Evolutionary conservation across 2,329 filamentous ascomycete genomes (phyloP).

Genomic region (Phoma sp.): DNA sequence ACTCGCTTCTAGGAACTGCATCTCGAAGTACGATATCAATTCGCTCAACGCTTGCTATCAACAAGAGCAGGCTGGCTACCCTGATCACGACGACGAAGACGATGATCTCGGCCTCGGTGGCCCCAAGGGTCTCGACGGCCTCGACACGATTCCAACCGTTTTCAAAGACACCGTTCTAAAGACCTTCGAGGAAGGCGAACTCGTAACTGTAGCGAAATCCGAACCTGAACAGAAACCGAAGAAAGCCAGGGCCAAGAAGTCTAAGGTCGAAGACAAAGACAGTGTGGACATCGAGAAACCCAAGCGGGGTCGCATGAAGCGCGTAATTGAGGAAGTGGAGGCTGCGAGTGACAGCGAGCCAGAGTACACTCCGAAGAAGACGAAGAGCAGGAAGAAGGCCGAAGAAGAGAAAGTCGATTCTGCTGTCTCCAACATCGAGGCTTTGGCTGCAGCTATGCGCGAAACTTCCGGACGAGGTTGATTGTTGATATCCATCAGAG

Average conservation of each 20-base stretch:
- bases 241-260: conserved; percentile 15
- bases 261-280: conserved; percentile 16
- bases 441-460: too few species aligned
- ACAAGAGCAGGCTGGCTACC: conserved; percentile 35
- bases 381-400: background rate
- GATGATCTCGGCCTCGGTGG: conserved; percentile 34
- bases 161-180: conserved; percentile 67
- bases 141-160: conserved; percentile 65
- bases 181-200: conserved; percentile 56
- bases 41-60: conserved; percentile 65
- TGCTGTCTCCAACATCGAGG: too few species aligned
- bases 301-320: conserved; percentile 20
- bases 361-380: background rate
- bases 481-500: too few species aligned
- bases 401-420: too few species aligned
- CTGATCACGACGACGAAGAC: background rate
- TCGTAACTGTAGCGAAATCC: conserved; percentile 2
- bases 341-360: background rate
- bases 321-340: background rate
- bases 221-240: conserved; percentile 1
- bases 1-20: conserved; percentile 68
- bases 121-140: conserved; percentile 77
- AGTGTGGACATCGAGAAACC: conserved; percentile 3
- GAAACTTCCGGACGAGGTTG: too few species aligned
- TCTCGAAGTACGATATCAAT: conserved; percentile 72